Evolutionary conservation across 176 grass and related monocot species (phyloP).

Genomic region (Carex scoparia): DNA sequence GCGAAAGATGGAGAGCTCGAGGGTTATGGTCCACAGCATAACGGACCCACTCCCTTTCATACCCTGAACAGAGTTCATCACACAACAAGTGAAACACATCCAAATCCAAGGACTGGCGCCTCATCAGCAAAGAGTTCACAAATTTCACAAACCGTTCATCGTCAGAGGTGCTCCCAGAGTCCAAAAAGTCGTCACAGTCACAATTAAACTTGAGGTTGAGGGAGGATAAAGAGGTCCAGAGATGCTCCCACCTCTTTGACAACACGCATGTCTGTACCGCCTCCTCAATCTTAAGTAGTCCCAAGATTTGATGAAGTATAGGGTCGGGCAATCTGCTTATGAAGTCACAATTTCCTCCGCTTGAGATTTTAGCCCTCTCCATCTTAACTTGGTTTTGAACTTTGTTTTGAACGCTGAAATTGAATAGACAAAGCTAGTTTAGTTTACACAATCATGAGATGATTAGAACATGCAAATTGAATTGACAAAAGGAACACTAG

Average conservation of each 20-base stretch:
- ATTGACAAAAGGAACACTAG: no score
- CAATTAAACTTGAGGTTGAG: background rate
- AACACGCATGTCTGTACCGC: background rate
- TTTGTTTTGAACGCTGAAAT: no score
- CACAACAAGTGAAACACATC: background rate
- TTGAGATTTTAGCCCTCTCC: no score
- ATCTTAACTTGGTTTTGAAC: no score
- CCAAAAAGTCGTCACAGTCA: no score
- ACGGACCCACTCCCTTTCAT: background rate
- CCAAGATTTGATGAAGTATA: background rate
- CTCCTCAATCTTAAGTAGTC: background rate
- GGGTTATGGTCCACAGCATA: background rate
- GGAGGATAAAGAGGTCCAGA: background rate
- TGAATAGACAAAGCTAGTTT: no score
- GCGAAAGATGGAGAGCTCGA: background rate
- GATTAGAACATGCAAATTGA: no score
- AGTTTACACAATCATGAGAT: no score
- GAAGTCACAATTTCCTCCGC: background rate
- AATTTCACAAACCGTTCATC: background rate
- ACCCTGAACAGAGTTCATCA: no score
- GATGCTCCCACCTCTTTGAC: background rate
- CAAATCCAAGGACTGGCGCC: background rate
- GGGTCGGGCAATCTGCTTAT: background rate
- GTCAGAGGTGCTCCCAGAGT: rapidly evolving
- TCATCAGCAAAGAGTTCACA: background rate